phyloP scores from a whole-genome alignment of 2,329 filamentous ascomycete genomes.

The Verticillium nubilum region DNA sequence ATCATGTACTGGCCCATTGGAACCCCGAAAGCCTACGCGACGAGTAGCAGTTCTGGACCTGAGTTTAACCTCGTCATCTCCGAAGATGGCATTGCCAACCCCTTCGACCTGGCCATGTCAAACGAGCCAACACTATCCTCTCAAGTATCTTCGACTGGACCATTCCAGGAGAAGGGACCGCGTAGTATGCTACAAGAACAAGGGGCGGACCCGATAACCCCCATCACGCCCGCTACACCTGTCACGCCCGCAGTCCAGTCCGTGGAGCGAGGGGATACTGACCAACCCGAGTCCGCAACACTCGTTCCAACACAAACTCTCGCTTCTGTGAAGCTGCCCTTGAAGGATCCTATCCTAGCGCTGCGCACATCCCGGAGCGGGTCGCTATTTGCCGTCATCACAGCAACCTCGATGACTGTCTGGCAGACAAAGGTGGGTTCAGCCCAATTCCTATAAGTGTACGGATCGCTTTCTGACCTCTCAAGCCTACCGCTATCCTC shows the following conservation, averaged over 20 bases:
- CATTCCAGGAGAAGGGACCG: slow-evolving; percentile 14
- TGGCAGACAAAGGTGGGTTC: slow-evolving; percentile 85
- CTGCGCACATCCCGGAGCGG: slow-evolving; percentile 74
- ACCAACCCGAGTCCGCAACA: slow-evolving; percentile 22
- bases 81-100: slow-evolving; percentile 52
- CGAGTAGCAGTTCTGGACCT: slow-evolving; percentile 58
- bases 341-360: slow-evolving; percentile 64
- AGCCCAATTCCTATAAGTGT: neutral
- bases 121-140: slow-evolving; percentile 22
- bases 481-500: slow-evolving; percentile 79
- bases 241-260: slow-evolving; percentile 53
- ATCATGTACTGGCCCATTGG: slow-evolving; percentile 91
- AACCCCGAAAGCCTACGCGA: slow-evolving; percentile 77
- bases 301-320: slow-evolving; percentile 5
- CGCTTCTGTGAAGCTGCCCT: slow-evolving; percentile 29
- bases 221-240: slow-evolving; percentile 48
- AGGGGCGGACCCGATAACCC: slow-evolving; percentile 26
- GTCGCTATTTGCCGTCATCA: slow-evolving; percentile 82
- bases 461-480: slow-evolving; percentile 5
- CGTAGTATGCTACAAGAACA: slow-evolving; percentile 23
- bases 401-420: slow-evolving; percentile 76
- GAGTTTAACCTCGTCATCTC: slow-evolving; percentile 46
- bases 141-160: slow-evolving; percentile 3
- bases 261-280: slow-evolving; percentile 48
- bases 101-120: slow-evolving; percentile 18